phyloP scores from a whole-genome alignment of 164 flowering plant genomes.

The Hamamelis virginiana region DNA sequence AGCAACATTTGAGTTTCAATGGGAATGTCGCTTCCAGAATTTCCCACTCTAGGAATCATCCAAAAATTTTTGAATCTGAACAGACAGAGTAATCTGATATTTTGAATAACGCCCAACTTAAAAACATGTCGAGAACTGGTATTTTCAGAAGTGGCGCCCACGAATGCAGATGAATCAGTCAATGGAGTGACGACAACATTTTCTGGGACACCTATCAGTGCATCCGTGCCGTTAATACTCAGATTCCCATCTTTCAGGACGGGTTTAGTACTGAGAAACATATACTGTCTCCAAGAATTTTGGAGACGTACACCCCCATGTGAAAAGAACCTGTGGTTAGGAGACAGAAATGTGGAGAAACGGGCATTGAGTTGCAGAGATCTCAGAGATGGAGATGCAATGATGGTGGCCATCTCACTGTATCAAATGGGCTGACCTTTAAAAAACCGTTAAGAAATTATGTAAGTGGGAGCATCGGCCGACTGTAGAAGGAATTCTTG shows the following conservation, averaged over 20 bases:
- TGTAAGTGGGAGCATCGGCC: too few species aligned
- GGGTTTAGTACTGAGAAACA: constrained; percentile 36
- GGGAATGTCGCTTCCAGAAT: constrained; percentile 58
- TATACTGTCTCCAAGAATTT: constrained; percentile 23
- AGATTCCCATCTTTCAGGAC: constrained; percentile 36
- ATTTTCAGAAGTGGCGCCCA: constrained; percentile 36
- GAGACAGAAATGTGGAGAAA: constrained; percentile 19
- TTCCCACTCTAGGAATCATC: constrained; percentile 67
- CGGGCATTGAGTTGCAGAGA: constrained; percentile 23
- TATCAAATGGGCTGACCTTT: too few species aligned
- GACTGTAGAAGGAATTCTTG: too few species aligned
- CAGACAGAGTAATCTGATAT: constrained; percentile 40
- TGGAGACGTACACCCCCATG: constrained; percentile 13
- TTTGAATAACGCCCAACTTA: constrained; percentile 58
- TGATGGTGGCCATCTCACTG: constrained; percentile 7
- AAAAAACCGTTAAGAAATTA: too few species aligned
- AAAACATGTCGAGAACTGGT: constrained; percentile 43
- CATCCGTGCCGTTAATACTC: constrained; percentile 39
- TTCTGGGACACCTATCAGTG: constrained; percentile 45
- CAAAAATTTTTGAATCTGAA: constrained; percentile 68
- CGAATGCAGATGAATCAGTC: constrained; percentile 30
- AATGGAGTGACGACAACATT: constrained; percentile 45
- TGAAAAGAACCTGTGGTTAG: constrained; percentile 15
- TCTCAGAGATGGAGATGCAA: constrained; percentile 8
- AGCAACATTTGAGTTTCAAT: constrained; percentile 70